phyloP scores from a whole-genome alignment of 176 grass and related monocot species.

The Phoenix dactylifera region DNA sequence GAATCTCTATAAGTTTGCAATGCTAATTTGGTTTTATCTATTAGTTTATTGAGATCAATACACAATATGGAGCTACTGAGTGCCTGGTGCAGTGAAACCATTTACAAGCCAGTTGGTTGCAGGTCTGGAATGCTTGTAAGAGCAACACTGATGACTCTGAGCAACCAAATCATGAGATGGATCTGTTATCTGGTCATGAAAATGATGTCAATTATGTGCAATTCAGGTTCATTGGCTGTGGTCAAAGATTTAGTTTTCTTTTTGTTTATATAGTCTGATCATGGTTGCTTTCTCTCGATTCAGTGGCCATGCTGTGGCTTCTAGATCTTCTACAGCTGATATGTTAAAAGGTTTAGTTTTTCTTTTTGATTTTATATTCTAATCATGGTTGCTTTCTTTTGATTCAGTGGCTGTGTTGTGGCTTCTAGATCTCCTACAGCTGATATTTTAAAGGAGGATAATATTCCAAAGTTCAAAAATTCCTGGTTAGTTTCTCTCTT shows the following conservation, averaged over 20 bases:
- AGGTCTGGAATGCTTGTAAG: conserved; percentile 99
- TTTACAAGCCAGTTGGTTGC: conserved; percentile 26
- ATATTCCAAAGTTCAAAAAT: conserved; percentile 88
- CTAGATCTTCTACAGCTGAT: conserved; percentile 68
- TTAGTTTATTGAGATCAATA: too few relatives aligned
- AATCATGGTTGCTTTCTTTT: conserved; percentile 8
- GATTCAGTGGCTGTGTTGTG: conserved; percentile 73
- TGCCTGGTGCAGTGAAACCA: background rate
- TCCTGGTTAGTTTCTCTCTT: conserved; percentile 58
- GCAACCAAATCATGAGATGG: conserved; percentile 87
- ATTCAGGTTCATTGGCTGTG: conserved; percentile 40
- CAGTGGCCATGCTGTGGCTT: conserved; percentile 79
- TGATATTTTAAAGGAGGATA: conserved; percentile 83
- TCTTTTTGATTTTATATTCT: background rate
- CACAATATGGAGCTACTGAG: too few relatives aligned
- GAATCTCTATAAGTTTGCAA: too few relatives aligned
- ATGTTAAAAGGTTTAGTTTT: conserved; percentile 1
- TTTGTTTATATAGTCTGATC: too few relatives aligned
- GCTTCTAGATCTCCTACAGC: conserved; percentile 64
- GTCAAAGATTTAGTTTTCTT: background rate
- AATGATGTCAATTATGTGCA: conserved; percentile 99
- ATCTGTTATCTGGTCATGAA: conserved; percentile 91
- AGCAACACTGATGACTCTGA: conserved; percentile 57
- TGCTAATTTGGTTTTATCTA: too few relatives aligned
- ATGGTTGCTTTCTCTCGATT: conserved; percentile 13